Evolutionary conservation across 108 stramenopile genomes (phyloP).

Genomic region (Cyclotella sp.): DNA sequence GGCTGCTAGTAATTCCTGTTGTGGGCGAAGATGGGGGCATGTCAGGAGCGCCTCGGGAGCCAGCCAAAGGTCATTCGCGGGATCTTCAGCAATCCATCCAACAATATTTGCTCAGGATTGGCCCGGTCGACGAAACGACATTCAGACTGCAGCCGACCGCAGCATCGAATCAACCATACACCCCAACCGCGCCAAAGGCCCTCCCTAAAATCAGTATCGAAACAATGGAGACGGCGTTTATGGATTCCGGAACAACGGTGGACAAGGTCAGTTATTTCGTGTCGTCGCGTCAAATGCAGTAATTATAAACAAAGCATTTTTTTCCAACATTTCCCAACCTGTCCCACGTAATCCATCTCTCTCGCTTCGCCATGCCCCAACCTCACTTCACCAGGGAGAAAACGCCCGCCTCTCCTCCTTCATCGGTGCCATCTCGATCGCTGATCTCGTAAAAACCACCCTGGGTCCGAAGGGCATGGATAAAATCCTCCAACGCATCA

Average conservation of each 20-base stretch:
- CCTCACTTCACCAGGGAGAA: constrained; percentile 83
- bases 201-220: too few species aligned
- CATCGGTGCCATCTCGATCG: constrained; percentile 99
- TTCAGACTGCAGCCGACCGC: too few species aligned
- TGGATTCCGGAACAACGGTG: constrained; percentile 78
- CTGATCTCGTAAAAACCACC: constrained; percentile 99
- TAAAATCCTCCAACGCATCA: constrained; percentile 95
- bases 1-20: too few species aligned
- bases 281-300: not conserved
- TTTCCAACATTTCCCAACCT: not conserved
- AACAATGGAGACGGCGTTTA: constrained; percentile 88
- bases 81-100: too few species aligned
- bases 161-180: too few species aligned
- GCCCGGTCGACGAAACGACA: too few species aligned
- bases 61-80: too few species aligned
- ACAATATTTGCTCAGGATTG: too few species aligned
- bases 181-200: too few species aligned
- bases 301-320: constrained; percentile 15
- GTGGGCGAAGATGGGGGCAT: too few species aligned
- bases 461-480: constrained; percentile 99
- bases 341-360: not conserved
- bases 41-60: too few species aligned
- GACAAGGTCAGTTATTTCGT: constrained; percentile 78
- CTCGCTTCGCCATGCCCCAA: constrained; percentile 9
- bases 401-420: constrained; percentile 98